Evolutionary conservation across 257 asterid genomes (phyloP).

Genomic region (Nemophila menziesii): DNA sequence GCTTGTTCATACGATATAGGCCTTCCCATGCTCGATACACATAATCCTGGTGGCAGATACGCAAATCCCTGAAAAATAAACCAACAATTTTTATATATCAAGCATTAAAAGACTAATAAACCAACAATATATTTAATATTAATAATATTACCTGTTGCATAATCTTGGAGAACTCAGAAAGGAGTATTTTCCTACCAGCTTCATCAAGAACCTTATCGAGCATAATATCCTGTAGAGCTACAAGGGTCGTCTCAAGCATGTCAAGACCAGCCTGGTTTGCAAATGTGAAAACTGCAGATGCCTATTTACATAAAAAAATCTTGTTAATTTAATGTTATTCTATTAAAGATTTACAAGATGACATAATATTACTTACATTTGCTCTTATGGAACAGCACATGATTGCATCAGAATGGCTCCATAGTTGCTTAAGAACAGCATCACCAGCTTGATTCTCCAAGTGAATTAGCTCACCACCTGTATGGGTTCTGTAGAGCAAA

Average conservation of each 20-base stretch:
- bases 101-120: neutral
- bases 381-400: slow-evolving; percentile 93
- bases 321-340: neutral
- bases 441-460: slow-evolving; percentile 48
- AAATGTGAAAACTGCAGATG: slow-evolving; percentile 81
- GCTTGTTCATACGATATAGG: slow-evolving; percentile 85
- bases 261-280: slow-evolving; percentile 97
- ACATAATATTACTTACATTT: slow-evolving; percentile 42
- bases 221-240: slow-evolving; percentile 86
- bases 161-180: slow-evolving; percentile 77
- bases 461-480: slow-evolving; percentile 64
- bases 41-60: slow-evolving; percentile 65
- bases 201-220: slow-evolving; percentile 88
- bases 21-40: slow-evolving; percentile 95
- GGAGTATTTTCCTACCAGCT: slow-evolving; percentile 70
- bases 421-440: slow-evolving; percentile 66
- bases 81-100: neutral
- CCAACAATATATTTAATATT: neutral
- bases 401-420: slow-evolving; percentile 85
- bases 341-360: neutral
- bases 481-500: slow-evolving; percentile 37
- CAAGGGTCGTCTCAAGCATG: slow-evolving; percentile 91
- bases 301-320: slow-evolving; percentile 38
- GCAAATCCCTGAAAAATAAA: slow-evolving; percentile 51
- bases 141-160: slow-evolving; percentile 77